phyloP scores from a whole-genome alignment of 805 yeast species.

The Saccharomyces paradoxus region DNA sequence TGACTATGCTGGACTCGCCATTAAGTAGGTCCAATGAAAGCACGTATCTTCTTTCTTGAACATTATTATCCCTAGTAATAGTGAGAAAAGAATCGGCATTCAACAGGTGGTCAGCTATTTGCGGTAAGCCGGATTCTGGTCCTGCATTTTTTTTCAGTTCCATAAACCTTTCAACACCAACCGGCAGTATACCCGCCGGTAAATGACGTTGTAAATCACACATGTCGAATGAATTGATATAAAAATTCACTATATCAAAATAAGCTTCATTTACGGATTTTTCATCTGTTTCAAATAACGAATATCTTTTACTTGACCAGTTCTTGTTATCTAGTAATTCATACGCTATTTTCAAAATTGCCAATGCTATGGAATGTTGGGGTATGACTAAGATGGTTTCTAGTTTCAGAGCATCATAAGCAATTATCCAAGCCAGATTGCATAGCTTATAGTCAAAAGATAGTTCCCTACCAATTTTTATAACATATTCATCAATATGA shows the following conservation, averaged over 20 bases:
- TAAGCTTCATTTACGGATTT: conserved; percentile 40
- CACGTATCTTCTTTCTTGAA: conserved; percentile 49
- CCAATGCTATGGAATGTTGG: conserved; percentile 66
- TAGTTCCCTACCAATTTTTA: conserved; percentile 50
- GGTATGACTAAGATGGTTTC: conserved; percentile 63
- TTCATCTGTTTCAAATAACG: conserved; percentile 28
- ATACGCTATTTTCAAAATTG: conserved; percentile 53
- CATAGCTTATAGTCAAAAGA: conserved; percentile 40
- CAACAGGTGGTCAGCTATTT: conserved; percentile 24
- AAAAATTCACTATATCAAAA: conserved; percentile 51
- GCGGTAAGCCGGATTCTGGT: conserved; percentile 26
- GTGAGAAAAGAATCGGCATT: conserved; percentile 41
- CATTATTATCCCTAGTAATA: conserved; percentile 27
- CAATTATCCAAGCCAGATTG: conserved; percentile 61
- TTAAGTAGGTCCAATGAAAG: conserved; percentile 18
- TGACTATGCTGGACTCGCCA: conserved; percentile 8
- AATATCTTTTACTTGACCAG: conserved; percentile 16
- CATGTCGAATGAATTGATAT: conserved; percentile 47
- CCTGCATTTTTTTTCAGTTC: conserved; percentile 41
- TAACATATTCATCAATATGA: conserved; percentile 56
- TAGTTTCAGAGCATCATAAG: conserved; percentile 65
- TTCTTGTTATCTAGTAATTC: conserved; percentile 33
- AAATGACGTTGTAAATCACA: conserved; percentile 40
- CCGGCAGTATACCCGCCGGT: conserved; percentile 19
- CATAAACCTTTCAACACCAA: conserved; percentile 31